Conservation (phyloP, 768 basidiomycete species). For the Leccinum uliginosum region DNA sequence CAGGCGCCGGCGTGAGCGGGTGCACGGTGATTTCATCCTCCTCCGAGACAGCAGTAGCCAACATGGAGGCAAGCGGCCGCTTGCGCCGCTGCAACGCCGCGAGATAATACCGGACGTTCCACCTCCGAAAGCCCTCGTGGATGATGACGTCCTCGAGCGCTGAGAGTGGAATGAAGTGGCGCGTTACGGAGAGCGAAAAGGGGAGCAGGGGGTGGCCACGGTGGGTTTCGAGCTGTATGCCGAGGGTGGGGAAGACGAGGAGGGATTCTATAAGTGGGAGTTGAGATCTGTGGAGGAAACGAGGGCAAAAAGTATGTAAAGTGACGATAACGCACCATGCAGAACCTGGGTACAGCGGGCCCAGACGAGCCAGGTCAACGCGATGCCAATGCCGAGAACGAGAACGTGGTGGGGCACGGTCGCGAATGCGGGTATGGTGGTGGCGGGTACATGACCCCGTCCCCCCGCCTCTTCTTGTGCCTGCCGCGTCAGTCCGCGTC, state of each 20-base stretch:
- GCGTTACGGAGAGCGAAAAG: conserved; percentile 27
- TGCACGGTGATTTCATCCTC: neutral
- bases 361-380: neutral
- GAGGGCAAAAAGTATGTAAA: too few relatives aligned
- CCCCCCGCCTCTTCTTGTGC: neutral
- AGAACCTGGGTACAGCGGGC: neutral
- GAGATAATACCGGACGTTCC: conserved; percentile 71
- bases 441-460: neutral
- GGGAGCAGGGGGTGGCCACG: conserved; percentile 45
- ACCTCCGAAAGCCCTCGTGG: conserved; percentile 68
- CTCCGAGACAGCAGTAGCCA: neutral
- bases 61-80: neutral
- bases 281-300: too few relatives aligned
- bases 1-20: neutral
- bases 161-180: conserved; percentile 57
- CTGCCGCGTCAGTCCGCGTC: neutral
- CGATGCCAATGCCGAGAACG: neutral
- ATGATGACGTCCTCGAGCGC: conserved; percentile 60
- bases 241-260: conserved; percentile 59
- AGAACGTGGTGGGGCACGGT: neutral
- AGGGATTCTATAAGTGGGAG: conserved; percentile 55
- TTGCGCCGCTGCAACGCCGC: conserved; percentile 36
- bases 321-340: neutral
- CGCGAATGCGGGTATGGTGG: too few relatives aligned
- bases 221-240: conserved; percentile 72